phyloP scores from a whole-genome alignment of 495 filamentous ascomycete species.

The Penicillium riverlandense region DNA sequence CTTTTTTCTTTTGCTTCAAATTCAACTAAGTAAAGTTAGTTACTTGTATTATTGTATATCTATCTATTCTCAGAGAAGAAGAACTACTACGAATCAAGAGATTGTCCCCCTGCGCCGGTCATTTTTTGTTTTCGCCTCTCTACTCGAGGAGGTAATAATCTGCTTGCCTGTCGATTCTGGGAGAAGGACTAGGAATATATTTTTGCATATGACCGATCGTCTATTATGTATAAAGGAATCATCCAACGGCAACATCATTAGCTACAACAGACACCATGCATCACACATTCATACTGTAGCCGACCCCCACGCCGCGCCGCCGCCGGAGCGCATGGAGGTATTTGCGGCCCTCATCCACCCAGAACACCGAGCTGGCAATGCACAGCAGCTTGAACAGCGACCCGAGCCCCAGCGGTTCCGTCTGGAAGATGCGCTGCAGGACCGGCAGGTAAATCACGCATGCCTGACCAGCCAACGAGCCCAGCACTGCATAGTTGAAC shows the following conservation, averaged over 20 bases:
- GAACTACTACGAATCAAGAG: no score
- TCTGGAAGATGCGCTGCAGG: slow-evolving; percentile 91
- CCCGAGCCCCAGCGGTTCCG: slow-evolving; percentile 66
- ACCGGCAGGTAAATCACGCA: slow-evolving; percentile 91
- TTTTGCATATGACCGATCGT: no score
- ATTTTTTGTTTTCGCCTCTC: no score
- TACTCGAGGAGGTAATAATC: no score
- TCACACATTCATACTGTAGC: slow-evolving; percentile 41
- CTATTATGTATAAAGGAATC: neutral
- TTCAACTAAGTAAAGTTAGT: no score
- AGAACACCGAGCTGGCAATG: slow-evolving; percentile 85
- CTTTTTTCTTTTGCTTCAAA: no score
- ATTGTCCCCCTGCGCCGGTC: no score
- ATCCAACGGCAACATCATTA: neutral
- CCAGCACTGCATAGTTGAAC: slow-evolving; percentile 90
- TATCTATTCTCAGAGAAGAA: no score
- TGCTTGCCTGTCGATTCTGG: no score
- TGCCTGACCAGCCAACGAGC: slow-evolving; percentile 76
- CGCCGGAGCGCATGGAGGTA: slow-evolving; percentile 37
- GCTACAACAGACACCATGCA: neutral
- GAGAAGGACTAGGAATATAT: no score
- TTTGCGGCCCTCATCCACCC: slow-evolving; percentile 89
- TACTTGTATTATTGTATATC: no score
- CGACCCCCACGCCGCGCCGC: slow-evolving; percentile 27
- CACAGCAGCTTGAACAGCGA: slow-evolving; percentile 66